phyloP scores from a whole-genome alignment of 805 yeast genomes.

The Myxozyma udenii region DNA sequence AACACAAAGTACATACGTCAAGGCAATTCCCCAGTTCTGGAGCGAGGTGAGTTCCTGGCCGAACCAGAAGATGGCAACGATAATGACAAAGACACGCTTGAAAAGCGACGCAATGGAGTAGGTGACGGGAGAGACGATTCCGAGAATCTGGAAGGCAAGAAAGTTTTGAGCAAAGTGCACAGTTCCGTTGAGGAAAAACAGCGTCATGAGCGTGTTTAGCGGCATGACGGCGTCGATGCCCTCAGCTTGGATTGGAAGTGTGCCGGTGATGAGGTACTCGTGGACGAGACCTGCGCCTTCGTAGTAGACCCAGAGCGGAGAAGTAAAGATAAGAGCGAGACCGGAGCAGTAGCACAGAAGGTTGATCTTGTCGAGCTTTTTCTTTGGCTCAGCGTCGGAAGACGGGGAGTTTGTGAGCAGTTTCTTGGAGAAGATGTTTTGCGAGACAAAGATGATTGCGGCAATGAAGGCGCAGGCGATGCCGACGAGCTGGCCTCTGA shows the following conservation, averaged over 20 bases:
- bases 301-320: conserved; percentile 66
- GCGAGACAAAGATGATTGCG: conserved; percentile 74
- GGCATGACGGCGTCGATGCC: conserved; percentile 19
- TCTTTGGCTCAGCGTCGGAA: conserved; percentile 31
- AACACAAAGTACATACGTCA: conserved; percentile 33
- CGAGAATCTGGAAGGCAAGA: conserved; percentile 75
- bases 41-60: conserved; percentile 44
- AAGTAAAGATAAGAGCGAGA: conserved; percentile 65
- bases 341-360: conserved; percentile 75
- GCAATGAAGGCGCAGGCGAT: conserved; percentile 65
- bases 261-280: conserved; percentile 23
- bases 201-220: conserved; percentile 38
- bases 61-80: conserved; percentile 67
- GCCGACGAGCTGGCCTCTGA: conserved; percentile 55
- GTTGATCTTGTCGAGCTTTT: conserved; percentile 74
- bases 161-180: conserved; percentile 78
- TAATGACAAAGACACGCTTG: conserved; percentile 81
- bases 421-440: conserved; percentile 81
- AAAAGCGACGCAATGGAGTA: conserved; percentile 84
- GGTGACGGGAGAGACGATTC: conserved; percentile 76
- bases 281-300: conserved; percentile 46
- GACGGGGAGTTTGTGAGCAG: conserved; percentile 52
- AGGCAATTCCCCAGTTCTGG: conserved; percentile 44
- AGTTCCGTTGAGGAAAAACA: conserved; percentile 63
- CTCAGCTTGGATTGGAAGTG: conserved; percentile 36